Evolutionary conservation across 768 basidiomycete species (phyloP), one percentile per base, ranked within the genome.

Genomic region (Mycena floridula): DNA sequence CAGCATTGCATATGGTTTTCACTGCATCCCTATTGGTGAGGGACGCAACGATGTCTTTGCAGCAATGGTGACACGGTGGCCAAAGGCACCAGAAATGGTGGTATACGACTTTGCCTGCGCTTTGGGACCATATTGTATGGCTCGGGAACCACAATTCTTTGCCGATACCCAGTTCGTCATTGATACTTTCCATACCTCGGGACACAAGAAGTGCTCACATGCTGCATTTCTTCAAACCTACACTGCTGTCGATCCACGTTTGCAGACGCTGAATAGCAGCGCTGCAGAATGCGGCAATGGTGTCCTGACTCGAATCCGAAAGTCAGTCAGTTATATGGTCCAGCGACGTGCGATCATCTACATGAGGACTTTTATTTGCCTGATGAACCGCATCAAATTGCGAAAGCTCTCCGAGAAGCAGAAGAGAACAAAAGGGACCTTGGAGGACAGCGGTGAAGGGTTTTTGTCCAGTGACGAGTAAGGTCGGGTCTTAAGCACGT

Each of bases 31-130:
- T 0, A 37, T 49, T 11, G 59, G 54, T 1, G 67, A 69, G 47
- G 66, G 67, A 3, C 36, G 61, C 1, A 67, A 70, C 43, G 62
- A 69, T 50, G 63, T 68, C 0, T 70, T 70, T 44, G 66, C 61
- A 2, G 66, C 69, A 1, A 50, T 69, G 2, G 50, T 65, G 12
- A 69, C 66, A 1, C 50, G 51, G 1, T 68, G 60, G 59, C 35
- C 48, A 9, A 55, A 24, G 16, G 56, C 63, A 0, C 65, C 62
- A 7, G 49, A 55, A 21, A 36, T 48, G 5, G 44, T 67, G 9
- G 45, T 62, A 8, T 62, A 62, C 37, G 57, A 61, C 35, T 62
- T 59, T 44, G 57, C 54, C 2, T 62, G 60, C 36, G 58, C 51
- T 9, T 49, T 57, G 3, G 54, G 49, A 3, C 47, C 55, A 20